Base-by-base conservation (phyloP, 2,329 filamentous ascomycete species). In the Lojkania enalia region DNA sequence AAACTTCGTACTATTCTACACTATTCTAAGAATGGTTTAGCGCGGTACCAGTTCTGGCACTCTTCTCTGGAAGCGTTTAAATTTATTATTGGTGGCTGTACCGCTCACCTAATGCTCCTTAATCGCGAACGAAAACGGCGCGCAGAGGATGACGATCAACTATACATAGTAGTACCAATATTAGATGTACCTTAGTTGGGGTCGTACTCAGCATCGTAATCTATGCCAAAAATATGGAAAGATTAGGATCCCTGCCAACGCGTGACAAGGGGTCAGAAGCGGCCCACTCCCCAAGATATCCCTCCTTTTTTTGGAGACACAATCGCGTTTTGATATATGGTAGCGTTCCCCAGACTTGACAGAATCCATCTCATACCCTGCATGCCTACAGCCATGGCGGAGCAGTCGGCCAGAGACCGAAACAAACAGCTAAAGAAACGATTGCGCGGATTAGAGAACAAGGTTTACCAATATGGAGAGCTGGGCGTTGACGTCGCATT, bases 281-380 rank as follows among this genome's bases (percentile, higher is more conserved):
- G 35, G 39, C 20, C 13, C 27, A 13, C 39, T 16, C 32, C 39
- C 14, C 39, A 14, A 41, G 35, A 19, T 33, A 33, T 33, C 1
- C 39, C 14, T 29, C 35, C 29, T 29, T 41, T 35, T 41, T 41
- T 36, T 42, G 15, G 40, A 42, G 36, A 35, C n/a, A 36, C 15
- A 36, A 42, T 42, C 12, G 20, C 15, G 18, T 4, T 36, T 42
- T 42, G 20, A 42, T 42, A 42, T 42, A 36, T 29, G 20, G 20
- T 35, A 27, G 32, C 18, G 16, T 36, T 35, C 40, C 15, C 27
- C 15, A 42, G 30, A 30, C 30, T 42, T 29, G 15, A 42, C 15
- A 42, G 32, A 42, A 42, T 29, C 32, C 15, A 36, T 35, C 30
- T 42, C 13, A 35, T 35, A 36, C 31, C 32, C 30, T 36, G 19